These are phyloP conservation scores for Aspergillus cristatus DNA, from an alignment of 495 filamentous ascomycete genomes.

Conservation along the genomic window DNA sequence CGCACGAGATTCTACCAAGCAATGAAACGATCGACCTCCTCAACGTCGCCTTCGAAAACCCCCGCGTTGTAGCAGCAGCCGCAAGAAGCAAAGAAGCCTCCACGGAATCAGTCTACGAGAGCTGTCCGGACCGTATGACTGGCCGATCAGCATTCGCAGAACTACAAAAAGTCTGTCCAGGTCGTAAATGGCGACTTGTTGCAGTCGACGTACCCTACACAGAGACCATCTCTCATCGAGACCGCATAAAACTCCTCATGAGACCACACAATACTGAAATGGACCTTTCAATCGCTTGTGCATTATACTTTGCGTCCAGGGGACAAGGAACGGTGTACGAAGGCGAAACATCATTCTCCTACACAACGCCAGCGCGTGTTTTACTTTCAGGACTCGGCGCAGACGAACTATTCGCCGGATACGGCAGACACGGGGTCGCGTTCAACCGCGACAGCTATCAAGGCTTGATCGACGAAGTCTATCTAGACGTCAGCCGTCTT, in stretches of 20 bases:
- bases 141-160: conserved; percentile 69
- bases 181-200: conserved; percentile 70
- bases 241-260: conserved; percentile 64
- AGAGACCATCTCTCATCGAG: conserved; percentile 62
- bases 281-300: conserved; percentile 92
- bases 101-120: conserved; percentile 52
- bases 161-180: conserved; percentile 60
- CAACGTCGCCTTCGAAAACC: conserved; percentile 97
- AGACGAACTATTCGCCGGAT: conserved; percentile 93
- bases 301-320: conserved; percentile 87
- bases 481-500: conserved; percentile 76
- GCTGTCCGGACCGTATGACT: conserved; percentile 84
- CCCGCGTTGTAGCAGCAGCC: conserved; percentile 52
- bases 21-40: conserved; percentile 72
- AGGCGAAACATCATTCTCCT: conserved; percentile 19
- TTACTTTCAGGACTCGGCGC: conserved; percentile 89
- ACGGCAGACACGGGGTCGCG: conserved; percentile 73
- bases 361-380: conserved; percentile 67
- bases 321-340: conserved; percentile 48
- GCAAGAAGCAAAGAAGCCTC: conserved; percentile 14
- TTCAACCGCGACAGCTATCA: conserved; percentile 56
- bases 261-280: conserved; percentile 95
- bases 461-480: conserved; percentile 72
- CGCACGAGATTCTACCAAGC: conserved; percentile 66
- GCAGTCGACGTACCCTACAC: conserved; percentile 73